Conservation (phyloP, 306 rosid genomes). For the Ammopiptanthus mongolicus region DNA sequence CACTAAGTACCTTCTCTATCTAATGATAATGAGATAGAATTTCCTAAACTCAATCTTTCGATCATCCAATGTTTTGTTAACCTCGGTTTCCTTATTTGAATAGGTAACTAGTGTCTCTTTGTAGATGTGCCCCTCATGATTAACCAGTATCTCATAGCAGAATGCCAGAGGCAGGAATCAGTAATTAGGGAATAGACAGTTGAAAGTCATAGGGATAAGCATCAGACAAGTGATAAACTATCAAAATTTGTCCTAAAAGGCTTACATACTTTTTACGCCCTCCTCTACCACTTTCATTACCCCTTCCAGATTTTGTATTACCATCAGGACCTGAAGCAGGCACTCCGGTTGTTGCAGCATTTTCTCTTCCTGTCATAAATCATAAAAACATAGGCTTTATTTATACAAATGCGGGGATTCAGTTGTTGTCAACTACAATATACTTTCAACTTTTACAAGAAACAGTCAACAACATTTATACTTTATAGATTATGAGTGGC, state of each 20-base stretch:
- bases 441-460: background rate
- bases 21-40: background rate
- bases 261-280: slow-evolving; percentile 71
- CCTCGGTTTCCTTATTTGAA: background rate
- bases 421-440: background rate
- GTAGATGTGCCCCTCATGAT: background rate
- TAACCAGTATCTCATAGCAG: background rate
- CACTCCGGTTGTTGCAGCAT: slow-evolving; percentile 41
- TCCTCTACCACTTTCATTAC: slow-evolving; percentile 67
- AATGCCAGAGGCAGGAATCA: background rate
- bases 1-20: background rate
- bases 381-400: background rate
- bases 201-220: slow-evolving; percentile 2
- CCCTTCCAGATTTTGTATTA: slow-evolving; percentile 60
- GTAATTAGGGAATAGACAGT: background rate
- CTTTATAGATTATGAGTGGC: background rate
- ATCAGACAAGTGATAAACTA: background rate
- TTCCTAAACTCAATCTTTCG: background rate
- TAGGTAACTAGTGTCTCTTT: background rate
- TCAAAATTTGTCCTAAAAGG: slow-evolving; percentile 1
- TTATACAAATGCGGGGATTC: background rate
- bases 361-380: slow-evolving; percentile 59
- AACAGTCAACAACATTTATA: background rate
- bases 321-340: slow-evolving; percentile 56
- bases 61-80: too few relatives aligned